Conservation (phyloP, 345 rosid species). For the Sonneratia alba region DNA sequence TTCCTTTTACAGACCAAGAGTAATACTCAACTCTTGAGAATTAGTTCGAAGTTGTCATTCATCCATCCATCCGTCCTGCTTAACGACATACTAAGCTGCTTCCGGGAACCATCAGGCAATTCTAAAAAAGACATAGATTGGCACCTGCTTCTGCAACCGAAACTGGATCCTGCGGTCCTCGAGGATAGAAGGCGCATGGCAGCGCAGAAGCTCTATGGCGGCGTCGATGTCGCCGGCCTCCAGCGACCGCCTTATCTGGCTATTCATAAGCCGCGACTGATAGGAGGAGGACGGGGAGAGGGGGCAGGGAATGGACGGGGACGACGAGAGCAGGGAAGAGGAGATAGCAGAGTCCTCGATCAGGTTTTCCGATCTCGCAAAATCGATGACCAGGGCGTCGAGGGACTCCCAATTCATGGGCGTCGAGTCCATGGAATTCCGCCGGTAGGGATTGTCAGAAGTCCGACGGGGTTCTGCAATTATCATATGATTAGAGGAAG, state of each 20-base stretch:
- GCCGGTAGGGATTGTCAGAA: conserved; percentile 2
- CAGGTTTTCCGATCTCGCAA: conserved; percentile 70
- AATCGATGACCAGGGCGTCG: conserved; percentile 68
- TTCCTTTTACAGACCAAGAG: not conserved
- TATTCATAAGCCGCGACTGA: conserved; percentile 59
- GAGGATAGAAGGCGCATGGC: conserved; percentile 63
- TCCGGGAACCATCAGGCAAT: not conserved
- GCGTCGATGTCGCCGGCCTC: conserved; percentile 67
- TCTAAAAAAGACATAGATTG: not conserved
- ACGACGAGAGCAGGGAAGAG: conserved; percentile 23
- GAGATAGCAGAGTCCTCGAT: conserved; percentile 26
- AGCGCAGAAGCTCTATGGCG: conserved; percentile 50
- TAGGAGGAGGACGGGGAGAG: conserved; percentile 56
- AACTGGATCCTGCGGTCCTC: conserved; percentile 76
- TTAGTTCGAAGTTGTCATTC: not conserved
- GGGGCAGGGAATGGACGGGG: conserved; percentile 35
- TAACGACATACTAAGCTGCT: not conserved
- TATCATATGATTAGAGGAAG: not conserved
- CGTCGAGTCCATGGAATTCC: conserved; percentile 41
- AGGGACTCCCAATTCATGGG: conserved; percentile 90
- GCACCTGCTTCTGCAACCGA: conserved; percentile 78
- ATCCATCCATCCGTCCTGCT: not conserved
- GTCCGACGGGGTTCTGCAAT: not conserved
- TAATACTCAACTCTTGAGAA: not conserved
- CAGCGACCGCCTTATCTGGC: conserved; percentile 58